Base-by-base conservation (phyloP, 306 rosid species). In the Pueraria montana region DNA sequence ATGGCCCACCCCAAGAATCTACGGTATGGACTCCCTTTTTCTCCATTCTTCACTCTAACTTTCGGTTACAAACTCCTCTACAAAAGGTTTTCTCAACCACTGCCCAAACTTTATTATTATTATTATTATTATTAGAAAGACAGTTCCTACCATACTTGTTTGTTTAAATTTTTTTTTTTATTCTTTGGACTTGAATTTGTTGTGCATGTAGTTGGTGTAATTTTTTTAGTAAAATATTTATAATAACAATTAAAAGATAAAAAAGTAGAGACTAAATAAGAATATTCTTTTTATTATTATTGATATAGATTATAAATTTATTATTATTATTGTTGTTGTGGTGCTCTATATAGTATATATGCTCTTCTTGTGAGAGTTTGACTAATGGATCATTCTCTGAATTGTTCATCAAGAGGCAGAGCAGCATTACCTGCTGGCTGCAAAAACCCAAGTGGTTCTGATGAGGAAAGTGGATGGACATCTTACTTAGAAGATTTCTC, bases 391-490 rank as follows among this genome's bases (percentile, higher is more conserved):
- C 88, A 89, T 43, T 91, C 92, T 77, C n/a, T 68, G 46, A 68
- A 48, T 64, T 87, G 52, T 76, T 88, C 94, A 49, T 94, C 91
- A 3, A 76, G 82, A 76, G 78, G 83, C 26, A 86, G 87, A 74
- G 27, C 62, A 65, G 38, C 27, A 59, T 32, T n/a, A n/a, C n/a
- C n/a, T n/a, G n/a, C 21, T 12, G 48, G 70, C 13, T 69, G 48
- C 26, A 74, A 70, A 64, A 80, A 62, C 34, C 63, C 6, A 53
- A 84, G 23, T 65, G 68, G 42, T 72, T 48, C 46, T 73, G 45
- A 74, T 58, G 89, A 89, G 14, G 98, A 93, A 84, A 96, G 99
- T 87, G 99, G 98, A 26, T 96, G 99, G 99, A 96, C 99, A 40
- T 72, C 93, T 16, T 96, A 96, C 78, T 88, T 96, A 11, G 92